Base-by-base conservation (phyloP, 2,329 filamentous ascomycete genomes). In the Neofusicoccum laricinum region DNA sequence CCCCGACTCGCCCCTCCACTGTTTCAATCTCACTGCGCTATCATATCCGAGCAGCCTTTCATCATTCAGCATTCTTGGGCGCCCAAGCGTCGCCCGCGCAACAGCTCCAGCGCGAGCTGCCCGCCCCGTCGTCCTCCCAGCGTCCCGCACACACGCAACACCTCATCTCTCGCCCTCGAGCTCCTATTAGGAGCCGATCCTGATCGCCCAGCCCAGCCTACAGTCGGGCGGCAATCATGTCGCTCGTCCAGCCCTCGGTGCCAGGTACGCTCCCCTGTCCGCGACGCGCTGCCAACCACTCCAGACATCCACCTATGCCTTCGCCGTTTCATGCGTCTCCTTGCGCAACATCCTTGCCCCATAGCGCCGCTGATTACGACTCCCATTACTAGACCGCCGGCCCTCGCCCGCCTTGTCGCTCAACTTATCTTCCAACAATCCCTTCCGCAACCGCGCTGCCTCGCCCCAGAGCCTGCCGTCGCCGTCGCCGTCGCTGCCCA, bases 361-460 rank as follows among this genome's bases (percentile, higher is more conserved):
- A 59, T 59, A 43, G 11, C 55, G 41, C 55, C 41, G 55, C 72
- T 74, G 71, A 73, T 72, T 68, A 65, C 63, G 43, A 43, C 49
- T 59, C 45, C 55, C 63, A 43, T 59, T 50, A 64, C 58, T 62
- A 68, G 79, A 80, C 65, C 76, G 77, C 63, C 76, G 78, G 70
- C 82, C 79, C 68, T 84, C 85, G 70, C 76, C 84, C 68, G 83
- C 82, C 69, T 81, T 89, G 73, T 81, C 85, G 63, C 80, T 90
- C 75, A 89, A 88, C 77, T 85, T 93, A 64, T 78, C 80, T 72
- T 88, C 88, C 76, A 93, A 93, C 84, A 93, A 93, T 75, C 90
- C 90, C 67, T 93, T 86, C 74, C 88, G 90, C 80, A 91, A 91
- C 77, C 87, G 89, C 72, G 86, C 88, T 68, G 81, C 82, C 41